Evolutionary conservation across 495 filamentous ascomycete genomes (phyloP).

Genomic region (Trichodelitschia bisporula): DNA sequence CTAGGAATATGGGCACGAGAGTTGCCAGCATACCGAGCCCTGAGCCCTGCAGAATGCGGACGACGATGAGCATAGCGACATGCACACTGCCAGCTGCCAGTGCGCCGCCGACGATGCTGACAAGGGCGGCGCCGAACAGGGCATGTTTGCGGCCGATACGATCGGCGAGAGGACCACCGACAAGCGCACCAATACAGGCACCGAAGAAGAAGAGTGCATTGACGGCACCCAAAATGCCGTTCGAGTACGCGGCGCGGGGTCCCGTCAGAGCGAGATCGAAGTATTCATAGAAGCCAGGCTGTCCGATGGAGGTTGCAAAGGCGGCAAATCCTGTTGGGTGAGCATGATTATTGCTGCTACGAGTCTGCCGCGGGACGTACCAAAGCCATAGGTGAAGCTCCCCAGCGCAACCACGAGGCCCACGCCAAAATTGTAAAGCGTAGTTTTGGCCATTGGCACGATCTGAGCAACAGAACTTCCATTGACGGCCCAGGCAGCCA

Average conservation of each 20-base stretch:
- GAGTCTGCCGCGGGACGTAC: too few species aligned
- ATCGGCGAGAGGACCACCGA: background rate
- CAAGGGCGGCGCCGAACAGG: constrained; percentile 3
- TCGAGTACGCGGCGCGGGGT: background rate
- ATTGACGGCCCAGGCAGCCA: too few species aligned
- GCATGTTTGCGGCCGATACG: background rate
- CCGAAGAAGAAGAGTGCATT: background rate
- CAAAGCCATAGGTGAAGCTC: constrained; percentile 7
- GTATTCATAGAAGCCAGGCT: constrained; percentile 6
- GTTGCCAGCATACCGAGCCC: constrained; percentile 6
- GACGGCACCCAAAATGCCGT: background rate
- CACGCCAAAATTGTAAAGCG: constrained; percentile 5
- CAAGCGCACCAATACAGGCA: background rate
- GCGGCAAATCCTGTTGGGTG: too few species aligned
- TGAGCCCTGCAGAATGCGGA: constrained; percentile 4
- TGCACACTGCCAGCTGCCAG: constrained; percentile 10
- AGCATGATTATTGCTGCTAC: too few species aligned
- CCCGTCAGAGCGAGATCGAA: constrained; percentile 1
- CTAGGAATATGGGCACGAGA: constrained; percentile 3
- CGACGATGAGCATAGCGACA: constrained; percentile 3
- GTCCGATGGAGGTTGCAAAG: constrained; percentile 6
- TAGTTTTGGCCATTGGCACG: background rate
- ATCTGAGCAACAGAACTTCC: too few species aligned
- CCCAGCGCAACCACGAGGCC: constrained; percentile 7
- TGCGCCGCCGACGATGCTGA: constrained; percentile 9